A percentile compares a stretch with the other conserved stretches of the same genome.
phyloP scores from a whole-genome alignment of 805 yeast genomes.

The Hanseniaspora nectarophila region DNA sequence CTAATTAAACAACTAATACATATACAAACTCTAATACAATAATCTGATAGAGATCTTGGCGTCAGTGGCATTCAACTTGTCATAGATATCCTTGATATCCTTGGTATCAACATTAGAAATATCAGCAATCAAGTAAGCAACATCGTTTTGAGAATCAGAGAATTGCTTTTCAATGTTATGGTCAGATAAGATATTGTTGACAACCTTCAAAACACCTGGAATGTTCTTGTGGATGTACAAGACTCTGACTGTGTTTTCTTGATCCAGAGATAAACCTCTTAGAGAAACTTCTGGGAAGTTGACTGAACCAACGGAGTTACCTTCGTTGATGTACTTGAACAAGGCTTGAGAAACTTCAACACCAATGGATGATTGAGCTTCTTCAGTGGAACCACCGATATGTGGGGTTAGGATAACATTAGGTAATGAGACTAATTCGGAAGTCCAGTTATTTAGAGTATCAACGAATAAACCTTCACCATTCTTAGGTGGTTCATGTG shows the following conservation, averaged over 20 bases:
- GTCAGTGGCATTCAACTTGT: conserved; percentile 77
- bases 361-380: conserved; percentile 96
- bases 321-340: conserved; percentile 88
- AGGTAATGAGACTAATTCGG: conserved; percentile 68
- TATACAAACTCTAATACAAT: conserved; percentile 43
- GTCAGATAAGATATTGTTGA: conserved; percentile 84
- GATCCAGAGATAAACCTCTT: conserved; percentile 78
- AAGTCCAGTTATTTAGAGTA: conserved; percentile 67
- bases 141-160: conserved; percentile 91
- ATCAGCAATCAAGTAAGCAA: conserved; percentile 97
- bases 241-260: conserved; percentile 80
- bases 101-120: conserved; percentile 70
- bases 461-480: conserved; percentile 70
- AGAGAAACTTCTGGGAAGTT: conserved; percentile 97
- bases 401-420: conserved; percentile 92
- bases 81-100: conserved; percentile 75
- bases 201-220: conserved; percentile 96
- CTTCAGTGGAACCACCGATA: conserved; percentile 98
- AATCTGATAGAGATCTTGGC: conserved; percentile 85
- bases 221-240: conserved; percentile 93
- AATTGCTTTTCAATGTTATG: conserved; percentile 96
- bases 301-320: conserved; percentile 86
- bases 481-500: conserved; percentile 93
- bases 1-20: too few species aligned
- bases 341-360: conserved; percentile 82